These are phyloP conservation scores for Nakazawaea ishiwadae DNA, from an alignment of 805 yeast genomes.

Conservation along the genomic window DNA sequence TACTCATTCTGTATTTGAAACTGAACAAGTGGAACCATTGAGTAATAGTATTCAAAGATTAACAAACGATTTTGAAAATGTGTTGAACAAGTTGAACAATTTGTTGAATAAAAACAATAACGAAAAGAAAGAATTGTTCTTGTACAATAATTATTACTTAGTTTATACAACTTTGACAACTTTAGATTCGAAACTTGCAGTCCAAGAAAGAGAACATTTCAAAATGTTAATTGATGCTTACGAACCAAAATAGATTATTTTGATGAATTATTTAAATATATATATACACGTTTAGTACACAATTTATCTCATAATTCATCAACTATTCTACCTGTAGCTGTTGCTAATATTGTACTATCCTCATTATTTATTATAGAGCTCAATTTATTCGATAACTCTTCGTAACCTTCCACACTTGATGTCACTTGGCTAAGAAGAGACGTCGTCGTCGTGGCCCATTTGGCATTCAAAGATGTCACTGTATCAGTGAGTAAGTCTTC, in stretches of 20 bases:
- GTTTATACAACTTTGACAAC: slow-evolving; percentile 49
- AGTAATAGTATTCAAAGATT: slow-evolving; percentile 63
- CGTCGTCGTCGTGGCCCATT: not conserved
- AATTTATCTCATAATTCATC: slow-evolving; percentile 6
- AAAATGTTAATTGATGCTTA: slow-evolving; percentile 40
- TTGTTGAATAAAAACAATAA: slow-evolving; percentile 29
- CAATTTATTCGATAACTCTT: slow-evolving; percentile 4
- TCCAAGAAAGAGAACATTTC: slow-evolving; percentile 39
- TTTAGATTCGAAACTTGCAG: slow-evolving; percentile 36
- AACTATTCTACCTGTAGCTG: slow-evolving; percentile 1
- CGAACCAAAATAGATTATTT: slow-evolving; percentile 16
- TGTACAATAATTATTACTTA: slow-evolving; percentile 68
- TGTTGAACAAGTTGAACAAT: slow-evolving; percentile 64
- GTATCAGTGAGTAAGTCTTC: slow-evolving; percentile 1
- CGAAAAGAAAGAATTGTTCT: slow-evolving; percentile 59
- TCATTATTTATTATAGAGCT: slow-evolving; percentile 12
- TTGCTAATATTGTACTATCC: not conserved
- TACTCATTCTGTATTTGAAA: slow-evolving; percentile 24
- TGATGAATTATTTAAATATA: not conserved
- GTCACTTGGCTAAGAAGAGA: not conserved
- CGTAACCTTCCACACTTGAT: slow-evolving; percentile 3
- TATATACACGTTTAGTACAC: too few species aligned
- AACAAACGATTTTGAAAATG: slow-evolving; percentile 74
- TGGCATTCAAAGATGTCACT: not conserved
- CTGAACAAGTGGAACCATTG: slow-evolving; percentile 60